A percentile compares a stretch with the other conserved stretches of the same genome.
Conservation (phyloP, 345 rosid genomes). For the Stellera chamaejasme region DNA sequence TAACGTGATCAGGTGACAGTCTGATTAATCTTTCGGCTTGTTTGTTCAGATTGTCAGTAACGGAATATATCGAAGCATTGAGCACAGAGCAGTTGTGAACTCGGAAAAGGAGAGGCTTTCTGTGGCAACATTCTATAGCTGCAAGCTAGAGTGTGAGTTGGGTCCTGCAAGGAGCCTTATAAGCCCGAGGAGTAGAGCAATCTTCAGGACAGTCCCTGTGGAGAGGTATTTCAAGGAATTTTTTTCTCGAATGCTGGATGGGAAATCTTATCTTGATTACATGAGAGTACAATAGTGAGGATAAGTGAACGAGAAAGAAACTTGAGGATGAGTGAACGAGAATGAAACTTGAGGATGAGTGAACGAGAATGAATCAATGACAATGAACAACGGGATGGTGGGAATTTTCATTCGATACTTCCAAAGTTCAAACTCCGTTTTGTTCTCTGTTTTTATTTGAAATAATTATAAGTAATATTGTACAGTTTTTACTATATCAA, state of each 20-base stretch:
- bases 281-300: slow-evolving; percentile 12
- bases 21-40: not conserved
- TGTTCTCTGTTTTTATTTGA: too few relatives aligned
- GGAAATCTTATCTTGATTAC: slow-evolving; percentile 20
- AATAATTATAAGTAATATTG: too few relatives aligned
- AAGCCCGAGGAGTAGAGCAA: slow-evolving; percentile 11
- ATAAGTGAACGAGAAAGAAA: too few relatives aligned
- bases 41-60: slow-evolving; percentile 32
- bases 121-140: slow-evolving; percentile 30
- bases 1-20: not conserved
- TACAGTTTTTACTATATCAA: too few relatives aligned
- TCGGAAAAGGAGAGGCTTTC: slow-evolving; percentile 34
- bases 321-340: too few relatives aligned
- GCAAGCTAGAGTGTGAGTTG: slow-evolving; percentile 21
- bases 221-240: slow-evolving; percentile 16
- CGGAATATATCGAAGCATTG: slow-evolving; percentile 37
- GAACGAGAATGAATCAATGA: too few relatives aligned
- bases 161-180: slow-evolving; percentile 27
- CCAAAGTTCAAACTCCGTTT: too few relatives aligned
- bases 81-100: slow-evolving; percentile 39
- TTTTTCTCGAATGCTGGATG: slow-evolving; percentile 17
- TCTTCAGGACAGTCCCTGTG: slow-evolving; percentile 10
- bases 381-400: too few relatives aligned
- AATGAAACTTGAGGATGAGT: too few relatives aligned
- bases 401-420: too few relatives aligned